Evolutionary conservation across 2,329 filamentous ascomycete species (phyloP).

Genomic region (Fusarium burgessii): DNA sequence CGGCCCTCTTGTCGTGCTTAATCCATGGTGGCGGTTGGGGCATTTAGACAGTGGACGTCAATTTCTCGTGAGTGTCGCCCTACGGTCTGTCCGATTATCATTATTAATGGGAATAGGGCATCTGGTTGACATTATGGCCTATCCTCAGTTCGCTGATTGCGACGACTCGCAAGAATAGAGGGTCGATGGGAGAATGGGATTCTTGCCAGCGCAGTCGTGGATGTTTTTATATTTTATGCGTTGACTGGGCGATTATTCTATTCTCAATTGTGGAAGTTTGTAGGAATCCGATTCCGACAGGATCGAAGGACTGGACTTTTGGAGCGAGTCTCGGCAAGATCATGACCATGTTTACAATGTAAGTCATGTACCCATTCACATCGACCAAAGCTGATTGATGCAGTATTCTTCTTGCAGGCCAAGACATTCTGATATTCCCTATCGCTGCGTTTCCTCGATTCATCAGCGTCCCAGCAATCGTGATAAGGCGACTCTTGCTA

Average conservation of each 20-base stretch:
- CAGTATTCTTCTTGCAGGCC: not conserved
- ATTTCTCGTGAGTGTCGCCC: slow-evolving; percentile 5
- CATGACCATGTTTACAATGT: slow-evolving; percentile 24
- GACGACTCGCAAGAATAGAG: not conserved
- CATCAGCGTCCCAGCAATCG: not conserved
- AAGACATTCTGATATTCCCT: not conserved
- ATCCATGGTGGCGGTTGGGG: slow-evolving; percentile 1
- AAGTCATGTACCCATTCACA: not conserved
- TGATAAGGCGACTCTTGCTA: not conserved
- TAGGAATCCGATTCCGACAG: slow-evolving; percentile 9
- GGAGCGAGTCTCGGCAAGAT: slow-evolving; percentile 12
- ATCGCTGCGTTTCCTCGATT: slow-evolving; percentile 7
- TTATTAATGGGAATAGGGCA: not conserved
- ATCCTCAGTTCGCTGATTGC: slow-evolving; percentile 3
- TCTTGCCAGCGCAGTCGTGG: not conserved
- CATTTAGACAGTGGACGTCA: slow-evolving; percentile 3
- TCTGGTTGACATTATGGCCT: slow-evolving; percentile 24
- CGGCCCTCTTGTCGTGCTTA: not conserved
- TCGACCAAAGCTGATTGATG: not conserved
- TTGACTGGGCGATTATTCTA: slow-evolving; percentile 1
- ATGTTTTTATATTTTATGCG: slow-evolving; percentile 16
- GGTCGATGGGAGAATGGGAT: slow-evolving; percentile 2
- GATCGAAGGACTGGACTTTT: slow-evolving; percentile 2
- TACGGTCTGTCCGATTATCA: no score
- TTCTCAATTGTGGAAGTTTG: slow-evolving; percentile 21